Evolutionary conservation across 305 asterid species (phyloP), one percentile per base, ranked within the genome.

Genomic region (Plantago lanceolata): DNA sequence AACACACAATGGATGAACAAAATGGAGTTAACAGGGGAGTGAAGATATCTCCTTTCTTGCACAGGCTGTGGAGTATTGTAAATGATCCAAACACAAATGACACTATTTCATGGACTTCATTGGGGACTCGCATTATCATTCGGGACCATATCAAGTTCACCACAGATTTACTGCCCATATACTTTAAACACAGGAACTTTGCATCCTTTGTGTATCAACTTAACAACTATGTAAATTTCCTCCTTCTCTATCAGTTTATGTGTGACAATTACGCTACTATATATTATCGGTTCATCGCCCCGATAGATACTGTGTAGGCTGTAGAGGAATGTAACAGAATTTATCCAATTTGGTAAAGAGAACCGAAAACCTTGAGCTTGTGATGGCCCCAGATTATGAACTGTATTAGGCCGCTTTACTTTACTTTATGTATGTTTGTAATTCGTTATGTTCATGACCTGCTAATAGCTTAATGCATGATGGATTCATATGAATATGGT

Each of bases 201-300:
- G 73, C 93, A 0, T 83, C 90, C 78, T 87, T 85, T 48, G 61
- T 79, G 29, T 83, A 78, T 68, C 93, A 87, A 29, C 93, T 87
- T 71, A 81, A 81, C 69, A 83, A 77, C 78, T 87, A 87, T 64
- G 95, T 83, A 70, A 14, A 85, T 63, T 37, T 29, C 2, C n/a
- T 48, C 0, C 14, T 24, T 3, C 0, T n/a, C 17, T n/a, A 3
- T 60, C 16, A n/a, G 9, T 26, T 24, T 15, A 35, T 35, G 2
- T 35, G 44, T 2, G 7, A 13, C 13, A 35, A 35, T 0, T 35
- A 6, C 9, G 13, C 13, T 6, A 6, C 7, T 2, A 35, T 35
- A 13, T 35, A 6, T 35, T 35, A 5, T 29, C 3, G 5, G 3
- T 29, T 29, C 3, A 29, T 29, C 28, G 28, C 28, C 28, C 28